Conservation (phyloP, 2,329 filamentous ascomycete species). For the Trichoderma lentiforme region DNA sequence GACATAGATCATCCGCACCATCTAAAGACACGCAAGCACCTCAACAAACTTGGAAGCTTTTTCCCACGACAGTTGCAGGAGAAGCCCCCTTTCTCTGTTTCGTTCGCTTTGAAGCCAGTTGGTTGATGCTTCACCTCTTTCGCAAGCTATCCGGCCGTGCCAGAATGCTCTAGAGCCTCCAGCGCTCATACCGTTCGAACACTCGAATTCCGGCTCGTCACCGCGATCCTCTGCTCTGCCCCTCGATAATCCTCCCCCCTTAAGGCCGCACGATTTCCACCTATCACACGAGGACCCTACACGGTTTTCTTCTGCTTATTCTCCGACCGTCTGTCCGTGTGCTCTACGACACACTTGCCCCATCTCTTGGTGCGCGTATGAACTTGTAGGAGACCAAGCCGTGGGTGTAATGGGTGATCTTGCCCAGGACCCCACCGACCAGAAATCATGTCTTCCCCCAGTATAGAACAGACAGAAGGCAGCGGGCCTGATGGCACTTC, state of each 20-base stretch:
- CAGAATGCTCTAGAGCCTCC: constrained; percentile 6
- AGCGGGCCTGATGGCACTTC: constrained; percentile 73
- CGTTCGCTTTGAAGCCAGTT: neutral
- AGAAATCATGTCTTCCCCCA: constrained; percentile 27
- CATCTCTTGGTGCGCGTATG: constrained; percentile 26
- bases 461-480: constrained; percentile 32
- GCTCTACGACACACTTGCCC: neutral
- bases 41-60: neutral
- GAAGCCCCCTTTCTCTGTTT: neutral
- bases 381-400: constrained; percentile 25
- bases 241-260: constrained; percentile 1
- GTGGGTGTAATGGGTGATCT: constrained; percentile 37
- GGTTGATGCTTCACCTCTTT: neutral
- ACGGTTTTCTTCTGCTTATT: neutral
- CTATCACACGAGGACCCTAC: neutral
- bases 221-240: constrained; percentile 13
- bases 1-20: constrained; percentile 19
- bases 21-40: constrained; percentile 19
- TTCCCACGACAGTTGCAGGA: neutral
- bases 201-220: neutral
- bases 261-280: constrained; percentile 6
- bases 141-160: neutral
- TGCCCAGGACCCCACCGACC: constrained; percentile 31
- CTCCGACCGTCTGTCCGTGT: neutral
- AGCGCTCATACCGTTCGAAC: neutral